Evolutionary conservation across 108 stramenopile species (phyloP).

Genomic region (Skeletonema tropicum): DNA sequence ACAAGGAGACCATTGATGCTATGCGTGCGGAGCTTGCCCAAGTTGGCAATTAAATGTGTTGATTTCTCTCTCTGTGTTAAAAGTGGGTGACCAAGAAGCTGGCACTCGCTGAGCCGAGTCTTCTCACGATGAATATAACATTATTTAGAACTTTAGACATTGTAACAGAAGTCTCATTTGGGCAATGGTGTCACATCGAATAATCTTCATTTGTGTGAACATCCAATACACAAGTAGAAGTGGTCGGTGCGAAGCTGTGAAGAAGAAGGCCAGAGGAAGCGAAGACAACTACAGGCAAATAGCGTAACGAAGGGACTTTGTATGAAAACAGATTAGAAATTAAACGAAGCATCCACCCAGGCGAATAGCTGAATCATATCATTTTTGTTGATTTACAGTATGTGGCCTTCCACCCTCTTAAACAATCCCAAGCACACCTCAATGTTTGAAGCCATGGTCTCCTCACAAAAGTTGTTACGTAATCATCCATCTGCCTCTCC

Average conservation of each 20-base stretch:
- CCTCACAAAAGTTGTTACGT: not conserved
- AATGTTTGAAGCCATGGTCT: not conserved
- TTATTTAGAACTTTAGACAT: not conserved
- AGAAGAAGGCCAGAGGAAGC: not conserved
- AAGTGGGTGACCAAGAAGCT: not conserved
- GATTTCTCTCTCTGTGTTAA: not conserved
- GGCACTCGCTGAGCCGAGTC: not conserved
- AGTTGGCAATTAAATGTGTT: slow-evolving; percentile 39
- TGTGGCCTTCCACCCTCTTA: not conserved
- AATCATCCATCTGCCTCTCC: not conserved
- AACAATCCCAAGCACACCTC: not conserved
- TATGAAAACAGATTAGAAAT: not conserved
- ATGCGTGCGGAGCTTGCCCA: slow-evolving; percentile 95
- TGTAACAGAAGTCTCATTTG: not conserved
- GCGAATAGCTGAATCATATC: not conserved
- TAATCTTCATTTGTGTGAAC: no score
- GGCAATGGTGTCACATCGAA: not conserved
- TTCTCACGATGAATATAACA: not conserved
- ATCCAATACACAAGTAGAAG: no score
- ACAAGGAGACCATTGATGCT: slow-evolving; percentile 94
- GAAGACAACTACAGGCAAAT: not conserved
- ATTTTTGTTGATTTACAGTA: not conserved
- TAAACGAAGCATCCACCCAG: not conserved
- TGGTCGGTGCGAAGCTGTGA: not conserved
- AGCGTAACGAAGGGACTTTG: not conserved